These are phyloP conservation scores for Pythium utonaiense DNA, from an alignment of 352 stramenopile species.

Conservation along the genomic window DNA sequence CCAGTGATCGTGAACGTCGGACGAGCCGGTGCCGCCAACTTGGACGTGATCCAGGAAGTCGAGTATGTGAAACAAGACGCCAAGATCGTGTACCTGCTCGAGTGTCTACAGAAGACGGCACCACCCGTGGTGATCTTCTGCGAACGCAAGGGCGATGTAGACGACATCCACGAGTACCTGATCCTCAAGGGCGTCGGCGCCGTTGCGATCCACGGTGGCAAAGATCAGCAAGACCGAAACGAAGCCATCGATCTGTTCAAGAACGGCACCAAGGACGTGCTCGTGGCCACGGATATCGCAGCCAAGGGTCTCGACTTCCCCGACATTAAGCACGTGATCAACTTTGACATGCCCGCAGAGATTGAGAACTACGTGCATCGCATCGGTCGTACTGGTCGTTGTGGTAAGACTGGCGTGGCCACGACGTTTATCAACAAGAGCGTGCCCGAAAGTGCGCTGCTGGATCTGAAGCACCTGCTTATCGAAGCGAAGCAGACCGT, in stretches of 20 bases:
- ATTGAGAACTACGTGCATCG: constrained; percentile 99
- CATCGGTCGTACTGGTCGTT: constrained; percentile 97
- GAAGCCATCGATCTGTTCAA: constrained; percentile 96
- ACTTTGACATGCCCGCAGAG: constrained; percentile 99
- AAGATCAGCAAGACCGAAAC: constrained; percentile 97
- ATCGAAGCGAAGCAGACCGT: constrained; percentile 98
- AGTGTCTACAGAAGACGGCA: constrained; percentile 98
- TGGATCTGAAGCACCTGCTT: constrained; percentile 99
- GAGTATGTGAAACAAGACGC: constrained; percentile 99
- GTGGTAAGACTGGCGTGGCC: constrained; percentile 96
- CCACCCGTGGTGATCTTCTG: constrained; percentile 98
- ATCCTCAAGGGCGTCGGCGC: constrained; percentile 96
- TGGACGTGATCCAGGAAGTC: constrained; percentile 99
- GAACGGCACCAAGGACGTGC: constrained; percentile 92
- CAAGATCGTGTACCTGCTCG: constrained; percentile 98
- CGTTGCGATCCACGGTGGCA: constrained; percentile 96
- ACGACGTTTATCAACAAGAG: constrained; percentile 99
- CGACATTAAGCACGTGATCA: constrained; percentile 99
- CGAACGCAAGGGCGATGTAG: constrained; percentile 95
- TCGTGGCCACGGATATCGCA: constrained; percentile 98
- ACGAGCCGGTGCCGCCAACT: constrained; percentile 95
- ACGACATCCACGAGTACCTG: constrained; percentile 99
- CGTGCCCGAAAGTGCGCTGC: constrained; percentile 91
- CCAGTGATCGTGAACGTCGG: constrained; percentile 99
- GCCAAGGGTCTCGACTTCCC: constrained; percentile 99